Conservation (phyloP, 148 eudicot genomes). For the Rhododendron kiyosumense region DNA sequence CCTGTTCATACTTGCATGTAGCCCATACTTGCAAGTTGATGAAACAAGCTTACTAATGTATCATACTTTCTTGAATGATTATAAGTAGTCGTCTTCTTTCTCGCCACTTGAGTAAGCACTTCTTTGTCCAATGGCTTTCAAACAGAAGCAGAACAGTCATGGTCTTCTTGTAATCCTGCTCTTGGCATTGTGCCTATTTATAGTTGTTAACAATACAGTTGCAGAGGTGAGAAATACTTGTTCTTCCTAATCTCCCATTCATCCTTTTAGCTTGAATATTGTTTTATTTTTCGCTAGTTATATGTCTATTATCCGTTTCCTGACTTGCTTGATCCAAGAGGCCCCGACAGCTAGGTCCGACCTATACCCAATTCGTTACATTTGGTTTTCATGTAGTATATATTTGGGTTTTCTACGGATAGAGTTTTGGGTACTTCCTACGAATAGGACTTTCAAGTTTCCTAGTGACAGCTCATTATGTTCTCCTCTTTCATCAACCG, state of each 20-base stretch:
- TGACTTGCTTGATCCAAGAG: neutral
- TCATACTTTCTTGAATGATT: neutral
- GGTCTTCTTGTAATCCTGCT: neutral
- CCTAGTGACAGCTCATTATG: neutral
- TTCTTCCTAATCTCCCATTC: neutral
- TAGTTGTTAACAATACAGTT: neutral
- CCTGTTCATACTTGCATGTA: neutral
- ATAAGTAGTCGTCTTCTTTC: neutral
- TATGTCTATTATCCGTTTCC: neutral
- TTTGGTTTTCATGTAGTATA: neutral
- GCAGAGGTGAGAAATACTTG: neutral
- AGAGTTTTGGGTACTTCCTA: neutral
- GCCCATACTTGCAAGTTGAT: neutral
- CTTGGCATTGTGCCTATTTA: neutral
- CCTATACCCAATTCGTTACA: neutral
- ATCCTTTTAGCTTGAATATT: neutral
- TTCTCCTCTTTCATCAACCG: neutral
- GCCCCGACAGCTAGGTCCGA: neutral
- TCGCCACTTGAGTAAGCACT: neutral
- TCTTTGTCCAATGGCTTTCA: neutral
- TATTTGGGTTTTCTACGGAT: too few species aligned
- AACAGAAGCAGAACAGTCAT: neutral
- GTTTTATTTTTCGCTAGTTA: neutral
- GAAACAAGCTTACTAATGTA: neutral
- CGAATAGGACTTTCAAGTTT: too few species aligned